Evolutionary conservation across 257 asterid species (phyloP).

Genomic region (Solanum pimpinellifolium): DNA sequence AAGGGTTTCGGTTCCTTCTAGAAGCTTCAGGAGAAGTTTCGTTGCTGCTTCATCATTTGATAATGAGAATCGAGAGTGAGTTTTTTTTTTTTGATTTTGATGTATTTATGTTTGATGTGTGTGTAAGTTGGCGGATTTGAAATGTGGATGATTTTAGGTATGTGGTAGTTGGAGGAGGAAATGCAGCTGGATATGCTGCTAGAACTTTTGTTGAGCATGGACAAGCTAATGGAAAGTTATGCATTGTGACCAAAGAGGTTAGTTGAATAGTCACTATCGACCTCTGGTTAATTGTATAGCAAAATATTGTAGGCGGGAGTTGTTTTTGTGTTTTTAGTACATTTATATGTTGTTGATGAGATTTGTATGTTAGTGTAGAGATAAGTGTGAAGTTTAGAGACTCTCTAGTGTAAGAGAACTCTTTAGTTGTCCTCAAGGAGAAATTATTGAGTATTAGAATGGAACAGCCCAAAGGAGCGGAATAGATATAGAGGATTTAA

Average conservation of each 20-base stretch:
- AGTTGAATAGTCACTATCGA: not conserved
- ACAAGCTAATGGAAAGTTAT: conserved; percentile 83
- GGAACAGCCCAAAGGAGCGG: not conserved
- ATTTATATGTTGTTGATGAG: not conserved
- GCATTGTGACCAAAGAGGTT: conserved; percentile 94
- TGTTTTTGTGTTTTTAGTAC: not conserved
- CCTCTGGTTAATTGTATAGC: not conserved
- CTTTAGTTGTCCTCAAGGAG: not conserved
- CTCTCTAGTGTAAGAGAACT: not conserved
- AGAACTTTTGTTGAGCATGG: conserved; percentile 81
- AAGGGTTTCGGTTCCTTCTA: conserved; percentile 15
- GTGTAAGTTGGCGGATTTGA: not conserved
- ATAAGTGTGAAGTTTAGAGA: not conserved
- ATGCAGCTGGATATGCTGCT: conserved; percentile 95
- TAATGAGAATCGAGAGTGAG: conserved; percentile 85
- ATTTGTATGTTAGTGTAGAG: not conserved
- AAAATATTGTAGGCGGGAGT: not conserved
- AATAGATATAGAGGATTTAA: not conserved
- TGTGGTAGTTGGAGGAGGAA: conserved; percentile 94
- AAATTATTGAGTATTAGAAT: not conserved
- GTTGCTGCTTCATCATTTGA: conserved; percentile 60
- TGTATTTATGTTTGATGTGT: not conserved
- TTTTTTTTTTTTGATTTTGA: not conserved
- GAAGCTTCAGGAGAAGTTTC: conserved; percentile 41
- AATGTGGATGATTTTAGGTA: conserved; percentile 25